Evolutionary conservation across 495 filamentous ascomycete species (phyloP), one percentile per base, ranked within the genome.

Genomic region (Apodospora peruviana): DNA sequence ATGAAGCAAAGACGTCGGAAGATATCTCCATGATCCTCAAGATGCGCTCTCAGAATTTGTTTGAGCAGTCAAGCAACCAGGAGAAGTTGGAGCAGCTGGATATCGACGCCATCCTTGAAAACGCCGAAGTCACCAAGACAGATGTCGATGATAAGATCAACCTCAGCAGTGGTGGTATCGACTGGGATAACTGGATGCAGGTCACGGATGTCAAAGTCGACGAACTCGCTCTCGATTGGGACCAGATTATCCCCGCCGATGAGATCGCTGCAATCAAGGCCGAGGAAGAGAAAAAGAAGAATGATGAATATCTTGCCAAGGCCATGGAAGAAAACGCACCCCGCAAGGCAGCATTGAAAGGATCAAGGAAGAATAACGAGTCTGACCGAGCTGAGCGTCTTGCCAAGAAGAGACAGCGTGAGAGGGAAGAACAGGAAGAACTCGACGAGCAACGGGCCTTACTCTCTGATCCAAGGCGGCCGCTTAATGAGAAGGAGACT

Each of bases 51-150:
- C 89, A 95, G 59, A 95, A 87, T 64, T 93, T 99, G 86, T 99
- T 99, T 54, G 88, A 96, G 62, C 90, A 96, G 59, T 88, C 86
- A 1, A 87, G 88, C 46, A 97, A 97, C 66, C 93, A 99, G 65
- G 82, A 88, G 70, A 91, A 93, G 62, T 77, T 99, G 21, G 93
- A 99, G 62, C 90, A 96, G 64, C 82, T 99, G n/a, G 93, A 99
- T 59, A 96, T 99, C 50, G 93, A 99, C 57, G 87, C 90, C 12
- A 91, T 99, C 19, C 83, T 99, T 10, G 90, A 88, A 40, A 94
- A 94, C 65, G 93, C 94, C 20, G 93, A 99, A 69, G 82, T 96
- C 53, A 90, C 96, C 52, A 86, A 94, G 59, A 96, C 91, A 0
- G 89, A 95, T 57, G 85, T 96, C 37, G 83, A 88, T 3, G 73